Evolutionary conservation across 352 stramenopile species (phyloP), one percentile per base, ranked within the genome.

Genomic region (Phytophthora melonis): DNA sequence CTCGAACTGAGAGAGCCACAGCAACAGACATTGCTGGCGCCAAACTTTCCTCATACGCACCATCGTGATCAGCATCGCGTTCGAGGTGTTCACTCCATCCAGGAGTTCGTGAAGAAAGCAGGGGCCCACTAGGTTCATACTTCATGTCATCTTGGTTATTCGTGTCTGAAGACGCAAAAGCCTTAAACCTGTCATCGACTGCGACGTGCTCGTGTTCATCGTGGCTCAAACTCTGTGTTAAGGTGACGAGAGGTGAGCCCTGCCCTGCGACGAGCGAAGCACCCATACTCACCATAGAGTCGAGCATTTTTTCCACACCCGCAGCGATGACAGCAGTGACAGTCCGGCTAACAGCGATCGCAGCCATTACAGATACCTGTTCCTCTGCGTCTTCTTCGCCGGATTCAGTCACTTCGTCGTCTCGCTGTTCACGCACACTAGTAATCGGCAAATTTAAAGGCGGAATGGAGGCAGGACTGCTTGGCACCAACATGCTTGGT

Each of bases 271-370:
- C 61, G 53, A 78, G 63, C 8, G 61, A 63, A 55, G 41, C 43
- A 47, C 72, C 53, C 43, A 63, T 25, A 45, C 18, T 69, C 0
- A 58, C 27, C 45, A 77, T 63, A 1, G 73, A 72, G 3, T 36
- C 49, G 19, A 80, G 49, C 10, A 80, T 66, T 43, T 65, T 74
- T 18, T 74, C 68, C 5, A 83, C 76, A 16, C 68, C 69, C 6
- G 65, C 65, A 23, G 69, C 76, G 68, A 83, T 76, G 18, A 80
- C 68, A 13, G 58, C 65, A 52, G 75, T 80, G 43, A 83, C 65
- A 2, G 69, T 66, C n/a, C 65, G 65, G n/a, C 73, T 79, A 58
- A 83, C 68, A 16, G 69, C 65, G 45, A 83, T 72, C 14, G 69
- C 62, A 61, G 76, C 64, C 52, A 63, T 58, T 27, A 77, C 69